These are phyloP conservation scores for Aureobasidium mangrovei DNA, from an alignment of 2,329 filamentous ascomycete species.

Conservation along the genomic window DNA sequence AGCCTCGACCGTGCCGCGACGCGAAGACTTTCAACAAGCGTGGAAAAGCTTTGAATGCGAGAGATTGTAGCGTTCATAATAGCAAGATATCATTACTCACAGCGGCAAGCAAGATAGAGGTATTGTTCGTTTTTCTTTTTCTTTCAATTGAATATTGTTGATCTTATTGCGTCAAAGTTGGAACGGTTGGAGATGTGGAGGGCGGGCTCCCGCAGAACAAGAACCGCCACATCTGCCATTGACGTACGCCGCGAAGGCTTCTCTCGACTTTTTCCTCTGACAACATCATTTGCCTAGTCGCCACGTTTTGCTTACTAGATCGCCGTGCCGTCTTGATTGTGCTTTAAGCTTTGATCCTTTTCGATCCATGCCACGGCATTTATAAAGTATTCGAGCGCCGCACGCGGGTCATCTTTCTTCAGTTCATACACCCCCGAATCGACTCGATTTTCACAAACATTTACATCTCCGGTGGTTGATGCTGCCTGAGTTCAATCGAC, in stretches of 20 bases:
- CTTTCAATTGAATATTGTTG: too few relatives aligned
- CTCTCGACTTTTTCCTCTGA: background rate
- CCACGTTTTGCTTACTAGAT: slow-evolving; percentile 1
- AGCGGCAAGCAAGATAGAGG: too few relatives aligned
- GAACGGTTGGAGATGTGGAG: background rate
- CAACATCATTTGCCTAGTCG: slow-evolving; percentile 2
- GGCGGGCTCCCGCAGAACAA: too few relatives aligned
- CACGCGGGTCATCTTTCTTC: background rate
- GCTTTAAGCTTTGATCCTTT: slow-evolving; percentile 8
- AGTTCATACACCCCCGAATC: background rate
- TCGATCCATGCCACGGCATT: background rate
- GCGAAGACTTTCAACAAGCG: too few relatives aligned
- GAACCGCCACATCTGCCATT: background rate
- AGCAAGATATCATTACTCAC: too few relatives aligned
- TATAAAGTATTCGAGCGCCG: background rate
- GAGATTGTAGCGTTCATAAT: too few relatives aligned
- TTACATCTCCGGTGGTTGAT: slow-evolving; percentile 26
- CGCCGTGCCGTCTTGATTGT: background rate
- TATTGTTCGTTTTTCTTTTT: too few relatives aligned
- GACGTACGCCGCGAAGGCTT: background rate
- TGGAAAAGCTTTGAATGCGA: too few relatives aligned
- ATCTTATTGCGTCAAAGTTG: background rate
- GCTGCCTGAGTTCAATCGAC: slow-evolving; percentile 26
- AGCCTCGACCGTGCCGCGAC: too few relatives aligned
- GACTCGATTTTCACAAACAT: background rate